phyloP scores from a whole-genome alignment of 2,329 filamentous ascomycete species.

The Neonectria ditissima region DNA sequence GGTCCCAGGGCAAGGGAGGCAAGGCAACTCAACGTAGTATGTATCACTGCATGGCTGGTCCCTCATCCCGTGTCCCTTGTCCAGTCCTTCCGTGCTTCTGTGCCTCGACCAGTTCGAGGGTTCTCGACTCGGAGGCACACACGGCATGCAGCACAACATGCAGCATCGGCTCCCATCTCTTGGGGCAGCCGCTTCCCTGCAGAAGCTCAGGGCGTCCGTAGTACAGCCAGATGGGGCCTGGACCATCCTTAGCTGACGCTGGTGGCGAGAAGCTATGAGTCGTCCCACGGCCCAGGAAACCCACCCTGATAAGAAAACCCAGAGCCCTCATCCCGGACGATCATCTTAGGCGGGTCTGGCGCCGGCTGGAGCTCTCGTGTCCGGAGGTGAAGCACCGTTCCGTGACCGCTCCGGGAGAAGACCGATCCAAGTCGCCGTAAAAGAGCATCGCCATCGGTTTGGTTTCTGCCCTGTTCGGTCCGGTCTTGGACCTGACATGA shows the following conservation, averaged over 20 bases:
- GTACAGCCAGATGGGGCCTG: slow-evolving; percentile 24
- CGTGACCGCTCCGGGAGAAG: slow-evolving; percentile 10
- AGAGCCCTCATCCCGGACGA: slow-evolving; percentile 15
- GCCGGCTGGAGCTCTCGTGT: slow-evolving; percentile 11
- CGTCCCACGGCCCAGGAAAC: slow-evolving; percentile 26
- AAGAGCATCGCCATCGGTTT: background rate
- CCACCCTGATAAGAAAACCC: slow-evolving; percentile 10
- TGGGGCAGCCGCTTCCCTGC: slow-evolving; percentile 23
- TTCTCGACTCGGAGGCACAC: slow-evolving; percentile 18
- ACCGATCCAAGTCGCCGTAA: slow-evolving; percentile 9
- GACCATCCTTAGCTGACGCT: slow-evolving; percentile 28
- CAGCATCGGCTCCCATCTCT: slow-evolving; percentile 41
- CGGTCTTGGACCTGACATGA: slow-evolving; percentile 6
- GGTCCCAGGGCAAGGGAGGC: slow-evolving; percentile 39
- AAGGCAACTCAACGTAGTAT: slow-evolving; percentile 31
- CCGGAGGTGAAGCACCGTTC: slow-evolving; percentile 24
- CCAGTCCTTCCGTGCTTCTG: slow-evolving; percentile 27
- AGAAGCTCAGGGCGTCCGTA: slow-evolving; percentile 14
- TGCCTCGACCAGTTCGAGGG: slow-evolving; percentile 25
- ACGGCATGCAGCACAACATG: slow-evolving; percentile 39
- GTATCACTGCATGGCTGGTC: slow-evolving; percentile 30
- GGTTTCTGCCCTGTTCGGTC: slow-evolving; percentile 4
- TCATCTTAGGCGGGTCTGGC: slow-evolving; percentile 20
- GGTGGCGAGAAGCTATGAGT: slow-evolving; percentile 27
- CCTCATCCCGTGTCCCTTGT: slow-evolving; percentile 13